These are phyloP conservation scores for Wickerhamiella kurtzmanii DNA, from an alignment of 805 yeast genomes.

Conservation along the genomic window DNA sequence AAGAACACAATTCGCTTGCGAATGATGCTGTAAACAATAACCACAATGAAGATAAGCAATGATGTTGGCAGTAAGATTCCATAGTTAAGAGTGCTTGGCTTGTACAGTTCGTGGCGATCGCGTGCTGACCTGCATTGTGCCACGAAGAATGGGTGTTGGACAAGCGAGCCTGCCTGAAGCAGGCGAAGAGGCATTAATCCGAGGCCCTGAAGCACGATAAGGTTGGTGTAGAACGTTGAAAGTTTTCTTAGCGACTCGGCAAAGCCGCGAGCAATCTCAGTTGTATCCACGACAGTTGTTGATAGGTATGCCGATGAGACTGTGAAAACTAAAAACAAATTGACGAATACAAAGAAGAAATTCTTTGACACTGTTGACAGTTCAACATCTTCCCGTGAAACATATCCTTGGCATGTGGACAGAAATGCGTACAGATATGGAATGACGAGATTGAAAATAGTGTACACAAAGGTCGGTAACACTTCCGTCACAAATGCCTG, in stretches of 20 bases:
- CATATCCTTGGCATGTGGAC: slow-evolving; percentile 72
- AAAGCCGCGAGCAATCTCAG: slow-evolving; percentile 71
- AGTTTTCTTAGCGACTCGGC: slow-evolving; percentile 71
- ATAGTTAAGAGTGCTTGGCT: slow-evolving; percentile 85
- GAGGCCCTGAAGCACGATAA: slow-evolving; percentile 63
- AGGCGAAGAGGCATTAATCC: slow-evolving; percentile 86
- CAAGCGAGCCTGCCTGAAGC: slow-evolving; percentile 63
- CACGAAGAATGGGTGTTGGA: slow-evolving; percentile 58
- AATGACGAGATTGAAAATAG: slow-evolving; percentile 64
- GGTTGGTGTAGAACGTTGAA: slow-evolving; percentile 80
- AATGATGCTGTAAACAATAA: slow-evolving; percentile 76
- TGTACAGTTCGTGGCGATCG: slow-evolving; percentile 58
- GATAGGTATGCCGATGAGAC: slow-evolving; percentile 78
- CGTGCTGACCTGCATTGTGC: slow-evolving; percentile 66
- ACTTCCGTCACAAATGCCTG: slow-evolving; percentile 73
- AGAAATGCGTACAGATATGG: slow-evolving; percentile 81
- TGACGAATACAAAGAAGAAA: slow-evolving; percentile 87
- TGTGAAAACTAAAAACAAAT: slow-evolving; percentile 85
- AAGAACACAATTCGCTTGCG: slow-evolving; percentile 77
- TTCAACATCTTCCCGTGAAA: slow-evolving; percentile 88
- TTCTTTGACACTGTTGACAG: slow-evolving; percentile 80
- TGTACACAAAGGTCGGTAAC: slow-evolving; percentile 81
- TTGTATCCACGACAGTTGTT: slow-evolving; percentile 60
- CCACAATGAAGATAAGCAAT: slow-evolving; percentile 66
- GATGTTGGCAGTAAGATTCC: slow-evolving; percentile 91